Evolutionary conservation across 2,329 filamentous ascomycete species (phyloP), one percentile per base, ranked within the genome.

Genomic region (Talaromyces marneffei): DNA sequence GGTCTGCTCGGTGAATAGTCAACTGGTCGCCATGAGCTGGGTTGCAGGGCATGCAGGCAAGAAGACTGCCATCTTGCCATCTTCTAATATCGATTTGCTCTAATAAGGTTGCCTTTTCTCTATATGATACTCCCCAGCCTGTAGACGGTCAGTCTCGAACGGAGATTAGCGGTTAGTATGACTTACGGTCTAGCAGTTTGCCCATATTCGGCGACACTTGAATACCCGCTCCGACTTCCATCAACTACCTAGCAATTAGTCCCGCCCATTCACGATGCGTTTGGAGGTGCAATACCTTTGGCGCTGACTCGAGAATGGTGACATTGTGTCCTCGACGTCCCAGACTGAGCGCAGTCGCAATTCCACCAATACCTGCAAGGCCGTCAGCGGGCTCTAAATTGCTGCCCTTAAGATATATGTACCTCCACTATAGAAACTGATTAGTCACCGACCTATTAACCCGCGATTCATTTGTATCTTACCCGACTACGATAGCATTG

Each of bases 121-220:
- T 72, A 29, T 75, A 72, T 31, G 67, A 62, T 8, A 75, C 66
- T 3, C 70, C 72, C 73, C 73, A 75, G 59, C 71, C 73, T 75
- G 60, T 10, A 6, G 20, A 60, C 4, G 7, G 10, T 60, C 9
- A 59, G 57, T 2, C 20, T 29, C 29, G 35, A 7, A 6, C 14
- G 14, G 9, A 42, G 8, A 6, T 20, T 23, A 39, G 31, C 14
- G 2, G 20, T 8, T 18, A 12, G 5, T 23, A 39, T 27, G 31
- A 68, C 71, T 68, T 62, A 75, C 83, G 80, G 69, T 91, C 87
- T 9, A 94, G 82, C 7, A 93, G 86, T 5, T 87, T 83, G 3
- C 87, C 83, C 82, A 92, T 89, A 66, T 94, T 94, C 0, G 90
- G 90, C 0, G 90, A 89, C 54, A 92, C 82, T 72, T 94, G 90